Percentiles rank a stretch among this genome's conserved stretches.
phyloP scores from a whole-genome alignment of 208 protist genomes.

The Lotmaria passim region DNA sequence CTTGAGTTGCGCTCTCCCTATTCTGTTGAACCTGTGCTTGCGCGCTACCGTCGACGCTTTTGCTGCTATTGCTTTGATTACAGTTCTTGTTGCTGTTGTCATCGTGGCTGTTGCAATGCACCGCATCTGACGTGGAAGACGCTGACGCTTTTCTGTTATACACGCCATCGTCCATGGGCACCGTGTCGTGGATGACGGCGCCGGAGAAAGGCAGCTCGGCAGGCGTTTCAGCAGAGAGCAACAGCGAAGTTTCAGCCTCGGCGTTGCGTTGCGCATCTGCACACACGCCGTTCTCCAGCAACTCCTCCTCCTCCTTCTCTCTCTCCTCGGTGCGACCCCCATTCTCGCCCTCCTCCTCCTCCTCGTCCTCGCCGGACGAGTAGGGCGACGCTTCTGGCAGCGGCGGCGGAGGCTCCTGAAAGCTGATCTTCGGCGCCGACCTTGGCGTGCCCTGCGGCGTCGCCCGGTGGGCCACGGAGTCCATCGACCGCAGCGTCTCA shows the following conservation, averaged over 20 bases:
- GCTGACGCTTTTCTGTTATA: neutral
- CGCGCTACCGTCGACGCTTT: no score
- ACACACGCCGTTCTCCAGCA: neutral
- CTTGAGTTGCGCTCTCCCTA: no score
- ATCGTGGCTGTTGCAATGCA: neutral
- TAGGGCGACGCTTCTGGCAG: neutral
- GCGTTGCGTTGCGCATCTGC: neutral
- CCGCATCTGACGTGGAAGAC: no score
- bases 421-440: slow-evolving; percentile 8
- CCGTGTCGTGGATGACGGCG: neutral
- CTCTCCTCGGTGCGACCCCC: neutral
- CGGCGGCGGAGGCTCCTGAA: slow-evolving; percentile 1
- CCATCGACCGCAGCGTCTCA: slow-evolving; percentile 42
- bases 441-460: slow-evolving; percentile 10
- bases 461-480: slow-evolving; percentile 7
- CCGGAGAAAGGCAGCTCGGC: no score
- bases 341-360: no score
- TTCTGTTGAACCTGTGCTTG: no score
- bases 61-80: no score
- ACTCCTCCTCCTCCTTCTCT: neutral
- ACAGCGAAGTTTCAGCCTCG: neutral
- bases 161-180: neutral
- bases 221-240: neutral
- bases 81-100: neutral
- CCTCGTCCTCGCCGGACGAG: neutral